Base-by-base conservation (phyloP, 2,329 filamentous ascomycete genomes). In the Lecanoromycetidae sp. region DNA sequence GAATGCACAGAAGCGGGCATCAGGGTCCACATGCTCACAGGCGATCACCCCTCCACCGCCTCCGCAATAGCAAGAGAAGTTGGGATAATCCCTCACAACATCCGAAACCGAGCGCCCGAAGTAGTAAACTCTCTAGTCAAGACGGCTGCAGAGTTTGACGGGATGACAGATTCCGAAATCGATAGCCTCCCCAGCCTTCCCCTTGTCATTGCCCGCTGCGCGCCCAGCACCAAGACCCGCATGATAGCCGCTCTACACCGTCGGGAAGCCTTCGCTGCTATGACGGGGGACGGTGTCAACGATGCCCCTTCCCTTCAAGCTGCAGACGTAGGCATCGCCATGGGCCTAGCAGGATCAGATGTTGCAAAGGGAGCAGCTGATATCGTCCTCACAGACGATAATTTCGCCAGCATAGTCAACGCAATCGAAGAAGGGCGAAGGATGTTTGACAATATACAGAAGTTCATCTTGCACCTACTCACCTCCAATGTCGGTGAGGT, bases 231-330 rank as follows among this genome's bases (percentile, higher is more conserved):
- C 32, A 94, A 94, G 66, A 86, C 87, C 4, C 80, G 85, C 50
- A 93, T 94, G 86, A 88, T 94, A 43, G 84, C 88, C 56, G 86
- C 87, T 5, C 75, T 94, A 13, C 84, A 88, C 54, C 78, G 87
- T 13, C 80, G 86, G 33, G 73, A 76, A 19, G 75, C 76, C 17
- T 90, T 84, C 63, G 85, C 82, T 62, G 85, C 85, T 50, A 91
- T 93, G 85, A 91, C 85, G 15, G 86, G 86, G 49, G 86, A 93
- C 57, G 86, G 86, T 38, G 86, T 91, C 52, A 93, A 93, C 59
- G 86, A 93, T 59, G 84, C 84, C 2, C 86, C 86, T 0, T 87
- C 84, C 4, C 72, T 93, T 27, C 84, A 85, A 56, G 75, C 77
- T 36, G 82, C 85, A 2, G 87, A 94, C 58, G 84, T 94, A 5